A percentile compares a stretch with the other conserved stretches of the same genome.
Conservation (phyloP, 352 stramenopile species). For the Paralagenidium karlingii region DNA sequence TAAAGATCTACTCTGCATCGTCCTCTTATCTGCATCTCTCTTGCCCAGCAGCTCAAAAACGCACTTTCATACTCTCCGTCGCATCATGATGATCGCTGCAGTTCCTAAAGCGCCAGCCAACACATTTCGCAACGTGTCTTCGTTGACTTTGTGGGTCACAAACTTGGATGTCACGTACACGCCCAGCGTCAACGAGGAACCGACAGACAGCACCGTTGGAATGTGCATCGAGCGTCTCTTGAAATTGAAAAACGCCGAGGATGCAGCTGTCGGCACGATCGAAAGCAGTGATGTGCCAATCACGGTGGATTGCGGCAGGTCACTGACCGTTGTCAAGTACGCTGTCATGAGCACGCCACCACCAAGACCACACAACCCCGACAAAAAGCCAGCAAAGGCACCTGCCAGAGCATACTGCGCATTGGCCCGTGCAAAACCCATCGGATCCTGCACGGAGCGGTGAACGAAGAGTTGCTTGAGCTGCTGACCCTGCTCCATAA, state of each 20-base stretch:
- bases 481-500: neutral
- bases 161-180: slow-evolving; percentile 79
- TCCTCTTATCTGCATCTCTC: too few relatives aligned
- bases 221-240: slow-evolving; percentile 69
- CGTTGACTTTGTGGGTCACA: slow-evolving; percentile 60
- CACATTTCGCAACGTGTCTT: slow-evolving; percentile 62
- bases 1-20: too few relatives aligned
- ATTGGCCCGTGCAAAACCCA: slow-evolving; percentile 38
- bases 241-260: slow-evolving; percentile 72
- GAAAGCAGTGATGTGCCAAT: slow-evolving; percentile 76
- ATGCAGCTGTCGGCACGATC: slow-evolving; percentile 68
- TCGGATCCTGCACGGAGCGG: slow-evolving; percentile 19
- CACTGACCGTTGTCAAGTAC: slow-evolving; percentile 72
- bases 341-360: slow-evolving; percentile 79
- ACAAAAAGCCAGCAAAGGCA: slow-evolving; percentile 70
- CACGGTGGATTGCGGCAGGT: slow-evolving; percentile 75
- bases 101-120: slow-evolving; percentile 52
- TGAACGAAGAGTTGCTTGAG: slow-evolving; percentile 25
- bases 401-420: slow-evolving; percentile 67
- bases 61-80: too few relatives aligned
- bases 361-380: slow-evolving; percentile 64
- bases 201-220: slow-evolving; percentile 50
- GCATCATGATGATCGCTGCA: slow-evolving; percentile 72
- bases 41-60: too few relatives aligned
- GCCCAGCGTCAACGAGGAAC: slow-evolving; percentile 36